Evolutionary conservation across 805 yeast species (phyloP).

Genomic region (Saturnispora sanitii): DNA sequence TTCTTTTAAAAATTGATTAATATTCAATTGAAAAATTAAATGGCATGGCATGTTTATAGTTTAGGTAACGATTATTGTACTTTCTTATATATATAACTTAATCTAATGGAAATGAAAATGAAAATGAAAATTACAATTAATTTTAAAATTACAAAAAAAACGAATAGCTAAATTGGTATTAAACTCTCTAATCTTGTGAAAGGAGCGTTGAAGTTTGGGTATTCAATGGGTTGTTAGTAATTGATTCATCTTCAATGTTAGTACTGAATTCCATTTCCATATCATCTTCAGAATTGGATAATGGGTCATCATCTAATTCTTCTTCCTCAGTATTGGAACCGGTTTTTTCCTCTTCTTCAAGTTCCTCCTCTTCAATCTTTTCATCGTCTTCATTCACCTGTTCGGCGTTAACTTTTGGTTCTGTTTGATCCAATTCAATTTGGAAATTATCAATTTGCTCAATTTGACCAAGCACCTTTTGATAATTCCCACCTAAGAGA

Average conservation of each 20-base stretch:
- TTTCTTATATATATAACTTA: not conserved
- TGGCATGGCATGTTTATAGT: conserved; percentile 5
- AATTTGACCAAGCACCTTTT: conserved; percentile 6
- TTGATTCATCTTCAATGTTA: conserved; percentile 8
- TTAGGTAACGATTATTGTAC: not conserved
- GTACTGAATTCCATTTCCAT: conserved; percentile 11
- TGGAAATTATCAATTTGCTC: conserved; percentile 4
- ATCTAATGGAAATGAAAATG: too few species aligned
- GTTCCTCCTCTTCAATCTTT: not conserved
- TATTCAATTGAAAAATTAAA: not conserved
- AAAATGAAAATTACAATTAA: too few species aligned
- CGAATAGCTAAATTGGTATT: too few species aligned
- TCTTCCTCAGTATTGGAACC: conserved; percentile 1
- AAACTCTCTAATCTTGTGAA: not conserved
- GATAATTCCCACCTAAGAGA: conserved; percentile 18
- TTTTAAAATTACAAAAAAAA: too few species aligned
- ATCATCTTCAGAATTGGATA: conserved; percentile 5
- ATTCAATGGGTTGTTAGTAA: not conserved
- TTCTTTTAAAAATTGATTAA: conserved; percentile 2
- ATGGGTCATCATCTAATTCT: not conserved
- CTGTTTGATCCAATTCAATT: not conserved
- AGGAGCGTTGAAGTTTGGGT: not conserved
- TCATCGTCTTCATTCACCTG: conserved; percentile 1
- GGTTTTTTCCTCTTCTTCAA: conserved; percentile 3
- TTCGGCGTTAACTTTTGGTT: not conserved